Conservation (phyloP, 345 rosid species). For the Lagerstroemia speciosa region DNA sequence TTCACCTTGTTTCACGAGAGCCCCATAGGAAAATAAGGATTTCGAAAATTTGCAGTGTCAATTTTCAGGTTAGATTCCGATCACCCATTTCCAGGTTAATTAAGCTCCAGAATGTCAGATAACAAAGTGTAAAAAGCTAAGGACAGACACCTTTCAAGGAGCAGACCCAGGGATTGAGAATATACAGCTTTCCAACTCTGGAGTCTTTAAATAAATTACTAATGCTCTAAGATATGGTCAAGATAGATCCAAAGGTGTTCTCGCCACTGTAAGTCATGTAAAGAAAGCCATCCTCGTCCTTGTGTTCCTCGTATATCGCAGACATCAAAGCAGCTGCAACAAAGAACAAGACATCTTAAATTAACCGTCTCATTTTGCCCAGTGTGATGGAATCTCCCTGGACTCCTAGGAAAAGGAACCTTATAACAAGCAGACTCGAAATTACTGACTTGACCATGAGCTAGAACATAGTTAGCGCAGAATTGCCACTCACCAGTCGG, state of each 20-base stretch:
- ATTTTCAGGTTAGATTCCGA: too few relatives aligned
- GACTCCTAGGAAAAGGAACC: neutral
- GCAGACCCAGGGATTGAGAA: too few relatives aligned
- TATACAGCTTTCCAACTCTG: too few relatives aligned
- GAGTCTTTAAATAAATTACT: neutral
- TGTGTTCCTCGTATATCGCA: constrained; percentile 53
- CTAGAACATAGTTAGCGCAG: neutral
- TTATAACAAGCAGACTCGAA: neutral
- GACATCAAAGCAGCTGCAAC: constrained; percentile 56
- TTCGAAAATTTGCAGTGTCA: too few relatives aligned
- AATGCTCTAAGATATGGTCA: neutral
- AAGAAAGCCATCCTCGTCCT: constrained; percentile 69
- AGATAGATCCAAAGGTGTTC: constrained; percentile 45
- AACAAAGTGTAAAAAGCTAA: too few relatives aligned
- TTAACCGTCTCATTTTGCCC: neutral
- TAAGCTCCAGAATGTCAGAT: too few relatives aligned
- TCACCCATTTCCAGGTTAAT: too few relatives aligned
- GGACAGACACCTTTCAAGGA: too few relatives aligned
- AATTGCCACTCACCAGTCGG: constrained; percentile 37
- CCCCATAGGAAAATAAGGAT: too few relatives aligned
- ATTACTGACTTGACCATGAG: neutral
- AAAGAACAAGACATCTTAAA: neutral
- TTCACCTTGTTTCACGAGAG: too few relatives aligned
- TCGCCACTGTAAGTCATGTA: constrained; percentile 76
- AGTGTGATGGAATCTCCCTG: neutral